These are phyloP conservation scores for Xylaria sp. DNA, from an alignment of 2,329 filamentous ascomycete species.

Conservation along the genomic window DNA sequence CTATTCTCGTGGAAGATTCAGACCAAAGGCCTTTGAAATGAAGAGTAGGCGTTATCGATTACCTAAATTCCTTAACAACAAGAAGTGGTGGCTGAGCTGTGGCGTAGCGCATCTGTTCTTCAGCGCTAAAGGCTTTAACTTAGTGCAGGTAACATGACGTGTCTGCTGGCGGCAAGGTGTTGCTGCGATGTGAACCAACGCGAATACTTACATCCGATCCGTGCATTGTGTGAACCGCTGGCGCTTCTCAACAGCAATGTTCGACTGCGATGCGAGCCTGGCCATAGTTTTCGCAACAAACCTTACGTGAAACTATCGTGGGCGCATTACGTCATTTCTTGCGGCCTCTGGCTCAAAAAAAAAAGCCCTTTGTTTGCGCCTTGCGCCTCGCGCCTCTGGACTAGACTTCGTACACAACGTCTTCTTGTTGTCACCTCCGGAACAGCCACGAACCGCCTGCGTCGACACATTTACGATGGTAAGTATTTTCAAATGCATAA, in stretches of 20 bases:
- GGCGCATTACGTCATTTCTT: constrained; percentile 34
- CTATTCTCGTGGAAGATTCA: not conserved
- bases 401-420: not conserved
- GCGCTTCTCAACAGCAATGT: constrained; percentile 28
- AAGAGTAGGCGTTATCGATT: not conserved
- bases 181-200: constrained; percentile 25
- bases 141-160: constrained; percentile 11
- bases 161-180: not conserved
- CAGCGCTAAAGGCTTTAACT: not conserved
- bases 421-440: constrained; percentile 7
- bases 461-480: constrained; percentile 40
- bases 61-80: not conserved
- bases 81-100: constrained; percentile 23
- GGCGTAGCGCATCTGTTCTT: constrained; percentile 7
- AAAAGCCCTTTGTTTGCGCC: constrained; percentile 12
- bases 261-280: constrained; percentile 9
- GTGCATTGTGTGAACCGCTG: constrained; percentile 17
- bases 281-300: constrained; percentile 19
- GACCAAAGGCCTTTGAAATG: not conserved
- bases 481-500: constrained; percentile 2
- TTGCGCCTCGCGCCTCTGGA: constrained; percentile 23
- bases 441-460: constrained; percentile 7
- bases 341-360: constrained; percentile 14
- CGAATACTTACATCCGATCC: not conserved
- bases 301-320: constrained; percentile 25